A percentile compares a stretch with the other conserved stretches of the same genome.
These are phyloP conservation scores for Tolypocladium sp. DNA, from an alignment of 2,329 filamentous ascomycete species.

Conservation along the genomic window DNA sequence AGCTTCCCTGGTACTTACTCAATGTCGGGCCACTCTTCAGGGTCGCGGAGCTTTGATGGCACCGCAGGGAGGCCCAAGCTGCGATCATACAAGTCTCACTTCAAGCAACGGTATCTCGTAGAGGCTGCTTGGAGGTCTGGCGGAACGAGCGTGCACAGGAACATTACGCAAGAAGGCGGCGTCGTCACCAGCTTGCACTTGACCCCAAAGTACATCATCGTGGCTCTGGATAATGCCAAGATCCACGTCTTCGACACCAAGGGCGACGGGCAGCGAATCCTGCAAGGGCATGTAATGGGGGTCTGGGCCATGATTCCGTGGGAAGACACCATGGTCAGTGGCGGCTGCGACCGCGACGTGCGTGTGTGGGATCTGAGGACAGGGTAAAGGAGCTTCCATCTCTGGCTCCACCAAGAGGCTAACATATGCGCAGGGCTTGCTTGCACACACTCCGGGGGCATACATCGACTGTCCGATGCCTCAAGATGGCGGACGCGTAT, in stretches of 20 bases:
- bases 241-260: conserved; percentile 96
- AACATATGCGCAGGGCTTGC: conserved; percentile 45
- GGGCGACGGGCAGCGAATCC: conserved; percentile 76
- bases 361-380: conserved; percentile 94
- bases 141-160: conserved; percentile 71
- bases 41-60: conserved; percentile 49
- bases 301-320: conserved; percentile 99
- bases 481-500: conserved; percentile 93
- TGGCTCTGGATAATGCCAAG: conserved; percentile 94
- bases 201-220: conserved; percentile 92
- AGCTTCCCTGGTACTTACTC: conserved; percentile 37
- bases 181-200: conserved; percentile 94
- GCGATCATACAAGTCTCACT: conserved; percentile 88
- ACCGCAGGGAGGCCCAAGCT: conserved; percentile 47
- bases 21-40: conserved; percentile 22
- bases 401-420: conserved; percentile 6
- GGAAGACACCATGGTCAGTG: conserved; percentile 90
- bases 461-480: conserved; percentile 89
- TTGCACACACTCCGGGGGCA: conserved; percentile 84
- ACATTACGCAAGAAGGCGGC: conserved; percentile 92
- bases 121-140: conserved; percentile 95
- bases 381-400: conserved; percentile 50
- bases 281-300: conserved; percentile 96
- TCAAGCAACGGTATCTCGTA: conserved; percentile 94
- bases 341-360: conserved; percentile 93